phyloP scores from a whole-genome alignment of 2,329 filamentous ascomycete species.

The Graphilbum sp. region DNA sequence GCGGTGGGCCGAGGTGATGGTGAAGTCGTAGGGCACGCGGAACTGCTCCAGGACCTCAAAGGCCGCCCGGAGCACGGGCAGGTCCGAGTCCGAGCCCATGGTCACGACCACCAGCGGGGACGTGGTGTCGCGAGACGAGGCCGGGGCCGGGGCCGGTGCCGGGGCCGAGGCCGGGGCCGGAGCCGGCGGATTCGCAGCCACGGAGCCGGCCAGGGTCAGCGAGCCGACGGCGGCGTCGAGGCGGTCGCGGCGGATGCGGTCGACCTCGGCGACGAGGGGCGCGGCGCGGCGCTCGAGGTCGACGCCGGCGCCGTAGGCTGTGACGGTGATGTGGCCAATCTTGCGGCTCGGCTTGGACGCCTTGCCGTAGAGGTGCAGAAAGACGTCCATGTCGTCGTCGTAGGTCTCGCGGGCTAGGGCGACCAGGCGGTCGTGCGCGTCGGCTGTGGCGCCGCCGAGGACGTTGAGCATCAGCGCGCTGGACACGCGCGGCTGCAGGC shows the following conservation, averaged over 20 bases:
- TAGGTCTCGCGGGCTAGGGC: conserved; percentile 22
- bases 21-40: conserved; percentile 52
- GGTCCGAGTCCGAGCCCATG: conserved; percentile 72
- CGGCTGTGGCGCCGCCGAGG: conserved; percentile 48
- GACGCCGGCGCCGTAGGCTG: conserved; percentile 43
- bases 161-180: not conserved
- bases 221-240: conserved; percentile 24
- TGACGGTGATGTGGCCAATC: conserved; percentile 86
- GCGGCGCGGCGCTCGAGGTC: conserved; percentile 44
- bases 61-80: conserved; percentile 48
- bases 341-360: conserved; percentile 75
- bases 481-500: conserved; percentile 40
- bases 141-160: not conserved
- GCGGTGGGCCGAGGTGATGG: conserved; percentile 67
- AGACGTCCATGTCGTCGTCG: conserved; percentile 29
- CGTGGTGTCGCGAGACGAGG: conserved; percentile 11
- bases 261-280: conserved; percentile 50
- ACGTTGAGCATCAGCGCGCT: conserved; percentile 69
- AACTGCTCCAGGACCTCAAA: conserved; percentile 54
- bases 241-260: conserved; percentile 40
- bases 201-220: conserved; percentile 13
- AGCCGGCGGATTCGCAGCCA: conserved; percentile 1
- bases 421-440: conserved; percentile 41
- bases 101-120: conserved; percentile 55
- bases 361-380: conserved; percentile 85